These are phyloP conservation scores for Neobulgaria alba DNA, from an alignment of 2,329 filamentous ascomycete species.

Conservation along the genomic window DNA sequence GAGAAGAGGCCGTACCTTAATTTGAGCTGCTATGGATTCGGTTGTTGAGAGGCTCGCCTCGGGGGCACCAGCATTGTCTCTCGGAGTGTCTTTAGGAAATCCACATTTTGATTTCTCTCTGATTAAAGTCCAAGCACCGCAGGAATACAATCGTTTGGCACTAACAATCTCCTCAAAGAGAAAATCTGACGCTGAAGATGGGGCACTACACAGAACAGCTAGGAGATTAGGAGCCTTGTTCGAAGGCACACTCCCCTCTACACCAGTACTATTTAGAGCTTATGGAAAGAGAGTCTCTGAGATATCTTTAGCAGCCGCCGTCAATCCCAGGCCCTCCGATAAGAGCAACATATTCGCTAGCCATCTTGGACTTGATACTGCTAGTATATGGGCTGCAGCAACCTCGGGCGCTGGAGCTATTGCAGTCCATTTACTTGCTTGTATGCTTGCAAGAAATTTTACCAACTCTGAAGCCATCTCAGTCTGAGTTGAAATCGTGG, in stretches of 20 bases:
- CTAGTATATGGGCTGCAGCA: slow-evolving; percentile 28
- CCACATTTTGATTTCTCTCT: slow-evolving; percentile 37
- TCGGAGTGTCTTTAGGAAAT: slow-evolving; percentile 6
- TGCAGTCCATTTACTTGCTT: slow-evolving; percentile 27
- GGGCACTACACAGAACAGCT: slow-evolving; percentile 31
- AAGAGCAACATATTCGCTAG: slow-evolving; percentile 16
- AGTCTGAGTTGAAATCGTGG: slow-evolving; percentile 9
- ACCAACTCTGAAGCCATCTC: slow-evolving; percentile 23
- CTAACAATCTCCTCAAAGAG: slow-evolving; percentile 25
- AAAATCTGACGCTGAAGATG: slow-evolving; percentile 31
- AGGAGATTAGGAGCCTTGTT: slow-evolving; percentile 35
- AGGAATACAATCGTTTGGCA: slow-evolving; percentile 30
- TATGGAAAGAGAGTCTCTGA: slow-evolving; percentile 17
- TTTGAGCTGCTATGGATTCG: no score
- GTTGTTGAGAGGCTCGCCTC: no score
- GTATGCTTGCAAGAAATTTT: slow-evolving; percentile 31
- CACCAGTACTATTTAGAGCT: slow-evolving; percentile 10
- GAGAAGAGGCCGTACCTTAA: no score
- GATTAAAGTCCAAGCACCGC: slow-evolving; percentile 33
- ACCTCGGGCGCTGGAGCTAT: slow-evolving; percentile 25
- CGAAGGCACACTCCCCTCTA: slow-evolving; percentile 26
- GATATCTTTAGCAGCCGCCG: slow-evolving; percentile 2
- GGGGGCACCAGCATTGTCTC: no score
- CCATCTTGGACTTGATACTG: slow-evolving; percentile 23
- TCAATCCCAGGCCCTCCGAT: slow-evolving; percentile 5